Conservation (phyloP, 2,329 filamentous ascomycete species). For the Colletotrichum paranaense region DNA sequence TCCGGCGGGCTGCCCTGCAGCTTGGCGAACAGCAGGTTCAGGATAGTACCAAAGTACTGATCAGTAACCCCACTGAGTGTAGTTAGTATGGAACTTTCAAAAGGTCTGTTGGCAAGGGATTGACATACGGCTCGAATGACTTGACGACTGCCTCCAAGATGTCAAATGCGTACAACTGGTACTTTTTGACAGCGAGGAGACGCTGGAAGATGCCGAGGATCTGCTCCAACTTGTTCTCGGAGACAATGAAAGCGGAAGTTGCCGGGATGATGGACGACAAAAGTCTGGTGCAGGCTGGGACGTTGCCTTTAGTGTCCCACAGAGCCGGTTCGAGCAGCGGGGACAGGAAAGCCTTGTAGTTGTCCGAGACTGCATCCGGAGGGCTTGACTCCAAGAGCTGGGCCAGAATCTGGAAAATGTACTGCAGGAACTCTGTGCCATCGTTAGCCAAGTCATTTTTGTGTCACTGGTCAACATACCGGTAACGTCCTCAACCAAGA, state of each 20-base stretch:
- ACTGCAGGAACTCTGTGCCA: conserved; percentile 86
- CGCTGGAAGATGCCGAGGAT: conserved; percentile 97
- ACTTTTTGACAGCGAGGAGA: conserved; percentile 82
- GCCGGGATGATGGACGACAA: conserved; percentile 86
- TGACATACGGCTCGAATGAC: conserved; percentile 76
- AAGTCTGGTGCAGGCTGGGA: conserved; percentile 89
- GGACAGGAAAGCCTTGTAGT: conserved; percentile 82
- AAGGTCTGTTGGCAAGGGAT: background rate
- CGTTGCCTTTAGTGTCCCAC: conserved; percentile 94
- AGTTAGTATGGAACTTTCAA: conserved; percentile 5
- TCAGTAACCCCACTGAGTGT: conserved; percentile 72
- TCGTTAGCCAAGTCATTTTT: conserved; percentile 43
- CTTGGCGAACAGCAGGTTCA: conserved; percentile 84
- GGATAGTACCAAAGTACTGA: conserved; percentile 81
- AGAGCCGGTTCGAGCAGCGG: conserved; percentile 84
- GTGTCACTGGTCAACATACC: conserved; percentile 57
- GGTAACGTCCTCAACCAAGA: conserved; percentile 85
- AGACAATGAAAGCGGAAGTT: conserved; percentile 77
- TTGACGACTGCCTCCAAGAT: conserved; percentile 84
- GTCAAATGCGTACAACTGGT: conserved; percentile 89
- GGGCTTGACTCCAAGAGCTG: conserved; percentile 90
- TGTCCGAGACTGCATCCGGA: conserved; percentile 78
- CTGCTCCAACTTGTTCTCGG: conserved; percentile 84
- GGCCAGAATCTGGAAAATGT: conserved; percentile 95
- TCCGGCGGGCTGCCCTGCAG: conserved; percentile 78